A percentile compares a stretch with the other conserved stretches of the same genome.
These are phyloP conservation scores for Debaryomycetaceae sp. DNA, from an alignment of 1,139 yeast species.

Conservation along the genomic window DNA sequence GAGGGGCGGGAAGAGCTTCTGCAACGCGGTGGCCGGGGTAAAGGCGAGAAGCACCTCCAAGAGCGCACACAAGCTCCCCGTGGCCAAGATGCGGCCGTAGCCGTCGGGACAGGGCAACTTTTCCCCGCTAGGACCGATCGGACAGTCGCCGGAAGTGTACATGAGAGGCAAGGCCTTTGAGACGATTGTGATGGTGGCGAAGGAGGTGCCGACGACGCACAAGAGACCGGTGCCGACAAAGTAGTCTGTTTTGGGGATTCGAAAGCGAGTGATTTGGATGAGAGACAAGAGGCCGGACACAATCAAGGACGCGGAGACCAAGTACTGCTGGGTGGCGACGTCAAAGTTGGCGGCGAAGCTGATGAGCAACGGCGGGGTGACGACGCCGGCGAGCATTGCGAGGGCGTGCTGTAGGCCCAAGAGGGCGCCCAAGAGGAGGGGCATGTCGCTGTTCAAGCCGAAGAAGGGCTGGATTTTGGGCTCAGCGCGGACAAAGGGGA, in stretches of 20 bases:
- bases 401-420: slow-evolving; percentile 81
- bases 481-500: slow-evolving; percentile 51
- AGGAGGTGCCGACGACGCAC: slow-evolving; percentile 83
- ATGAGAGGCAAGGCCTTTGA: slow-evolving; percentile 66
- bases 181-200: slow-evolving; percentile 78
- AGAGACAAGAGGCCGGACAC: slow-evolving; percentile 64
- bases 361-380: slow-evolving; percentile 74
- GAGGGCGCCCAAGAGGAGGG: slow-evolving; percentile 59
- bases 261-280: slow-evolving; percentile 75
- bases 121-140: slow-evolving; percentile 47
- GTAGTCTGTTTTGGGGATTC: slow-evolving; percentile 59
- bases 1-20: slow-evolving; percentile 71
- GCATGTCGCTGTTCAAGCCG: slow-evolving; percentile 70
- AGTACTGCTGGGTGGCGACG: slow-evolving; percentile 43
- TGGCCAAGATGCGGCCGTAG: slow-evolving; percentile 76
- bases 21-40: slow-evolving; percentile 60
- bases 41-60: slow-evolving; percentile 64
- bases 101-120: slow-evolving; percentile 79
- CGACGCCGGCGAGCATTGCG: slow-evolving; percentile 86
- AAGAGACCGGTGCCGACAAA: slow-evolving; percentile 79
- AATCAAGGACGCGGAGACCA: slow-evolving; percentile 70
- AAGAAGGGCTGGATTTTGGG: slow-evolving; percentile 66
- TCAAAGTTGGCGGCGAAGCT: slow-evolving; percentile 49
- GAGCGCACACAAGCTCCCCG: slow-evolving; percentile 67
- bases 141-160: slow-evolving; percentile 67